Evolutionary conservation across 176 grass and related monocot genomes (phyloP).

Genomic region (Avena sativa): DNA sequence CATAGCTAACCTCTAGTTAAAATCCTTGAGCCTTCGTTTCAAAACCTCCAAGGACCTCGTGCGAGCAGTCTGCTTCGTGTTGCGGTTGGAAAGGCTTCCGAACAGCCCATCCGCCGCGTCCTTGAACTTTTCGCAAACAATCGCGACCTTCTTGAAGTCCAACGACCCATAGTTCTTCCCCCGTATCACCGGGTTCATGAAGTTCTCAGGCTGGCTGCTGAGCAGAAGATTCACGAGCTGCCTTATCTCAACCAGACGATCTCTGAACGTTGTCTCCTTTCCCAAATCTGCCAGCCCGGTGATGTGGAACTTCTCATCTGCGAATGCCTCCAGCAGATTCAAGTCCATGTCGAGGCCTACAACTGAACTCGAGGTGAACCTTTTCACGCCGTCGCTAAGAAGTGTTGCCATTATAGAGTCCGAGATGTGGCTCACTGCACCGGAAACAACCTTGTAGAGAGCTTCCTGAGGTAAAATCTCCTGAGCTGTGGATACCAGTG

Average conservation of each 20-base stretch:
- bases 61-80: slow-evolving; percentile 70
- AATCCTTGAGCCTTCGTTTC: slow-evolving; percentile 65
- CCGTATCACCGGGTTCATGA: slow-evolving; percentile 93
- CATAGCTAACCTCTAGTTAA: neutral
- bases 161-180: slow-evolving; percentile 79
- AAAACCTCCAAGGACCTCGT: slow-evolving; percentile 94
- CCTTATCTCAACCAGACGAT: slow-evolving; percentile 84
- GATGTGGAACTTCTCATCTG: slow-evolving; percentile 79
- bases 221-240: slow-evolving; percentile 88
- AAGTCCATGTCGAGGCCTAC: slow-evolving; percentile 78
- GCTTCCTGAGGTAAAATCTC: slow-evolving; percentile 80
- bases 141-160: slow-evolving; percentile 85
- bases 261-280: slow-evolving; percentile 77
- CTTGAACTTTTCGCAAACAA: slow-evolving; percentile 88
- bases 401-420: slow-evolving; percentile 82
- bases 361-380: slow-evolving; percentile 85
- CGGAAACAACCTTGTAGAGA: slow-evolving; percentile 77
- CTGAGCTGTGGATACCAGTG: slow-evolving; percentile 64
- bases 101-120: slow-evolving; percentile 77
- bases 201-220: slow-evolving; percentile 94
- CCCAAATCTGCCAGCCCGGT: slow-evolving; percentile 62
- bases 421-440: slow-evolving; percentile 75
- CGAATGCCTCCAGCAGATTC: slow-evolving; percentile 79
- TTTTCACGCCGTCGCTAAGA: slow-evolving; percentile 78
- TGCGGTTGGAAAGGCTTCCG: slow-evolving; percentile 78